Evolutionary conservation across 805 yeast genomes (phyloP).

Genomic region (Candida ulmi): DNA sequence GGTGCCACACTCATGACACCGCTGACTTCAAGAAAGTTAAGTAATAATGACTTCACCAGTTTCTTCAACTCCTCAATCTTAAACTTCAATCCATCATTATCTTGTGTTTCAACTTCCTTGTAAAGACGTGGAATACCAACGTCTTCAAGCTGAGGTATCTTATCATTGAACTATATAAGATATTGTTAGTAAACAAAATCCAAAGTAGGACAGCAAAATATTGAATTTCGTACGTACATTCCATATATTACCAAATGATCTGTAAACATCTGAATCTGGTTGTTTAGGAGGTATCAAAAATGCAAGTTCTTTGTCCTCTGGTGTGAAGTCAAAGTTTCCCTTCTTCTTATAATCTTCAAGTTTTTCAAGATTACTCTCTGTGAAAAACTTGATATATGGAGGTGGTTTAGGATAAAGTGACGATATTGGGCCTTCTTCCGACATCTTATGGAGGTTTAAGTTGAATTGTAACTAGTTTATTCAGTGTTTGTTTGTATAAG

Average conservation of each 20-base stretch:
- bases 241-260: conserved; percentile 92
- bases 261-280: conserved; percentile 60
- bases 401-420: conserved; percentile 96
- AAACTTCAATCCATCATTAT: conserved; percentile 36
- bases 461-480: too few species aligned
- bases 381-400: conserved; percentile 67
- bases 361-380: conserved; percentile 55
- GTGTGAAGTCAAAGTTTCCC: conserved; percentile 25
- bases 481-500: too few species aligned
- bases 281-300: conserved; percentile 60
- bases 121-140: conserved; percentile 79
- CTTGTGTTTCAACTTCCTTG: conserved; percentile 21
- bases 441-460: conserved; percentile 5
- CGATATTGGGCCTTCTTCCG: conserved; percentile 34
- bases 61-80: conserved; percentile 71
- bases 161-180: conserved; percentile 42
- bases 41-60: conserved; percentile 68
- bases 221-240: conserved; percentile 30
- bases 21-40: conserved; percentile 77
- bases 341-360: conserved; percentile 24
- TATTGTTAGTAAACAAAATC: neutral
- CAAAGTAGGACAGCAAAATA: conserved; percentile 3
- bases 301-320: conserved; percentile 41
- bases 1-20: conserved; percentile 78
- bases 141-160: conserved; percentile 66